Base-by-base conservation (phyloP, 306 rosid genomes). In the Cucumis hystrix region DNA sequence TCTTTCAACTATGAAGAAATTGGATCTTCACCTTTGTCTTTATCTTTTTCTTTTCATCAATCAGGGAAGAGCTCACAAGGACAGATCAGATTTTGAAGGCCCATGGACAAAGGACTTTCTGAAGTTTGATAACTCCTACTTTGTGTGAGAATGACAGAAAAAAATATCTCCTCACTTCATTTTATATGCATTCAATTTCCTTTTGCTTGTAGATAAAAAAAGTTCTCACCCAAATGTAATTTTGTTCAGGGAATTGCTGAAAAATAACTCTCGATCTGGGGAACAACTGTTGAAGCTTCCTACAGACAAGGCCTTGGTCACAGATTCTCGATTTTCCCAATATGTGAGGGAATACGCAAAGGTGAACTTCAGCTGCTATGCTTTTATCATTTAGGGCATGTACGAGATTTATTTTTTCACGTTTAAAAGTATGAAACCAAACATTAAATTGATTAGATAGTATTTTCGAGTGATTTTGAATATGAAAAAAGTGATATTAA, bases 71-170 rank as follows among this genome's bases (percentile, higher is more conserved):
- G 97, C 96, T 66, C 93, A 89, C 78, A 58, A 10, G 75, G 96
- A 95, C 23, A 89, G 97, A 69, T 90, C 97, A n/a, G 83, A 79
- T 80, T 95, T 95, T 84, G 87, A 92, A 49, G 95, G 96, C 18
- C 85, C 85, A 64, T 89, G 99, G 99, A 95, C 97, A 80, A 86
- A 82, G 80, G 84, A 86, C 11, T 86, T 87, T 67, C 55, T 72
- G 61, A 91, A 91, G 87, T 94, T 94, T 64, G 96, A 94, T 79
- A 91, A 94, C 79, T 93, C 97, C 28, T 94, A 91, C 79, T 94
- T 87, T 67, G 83, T 82, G 98, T 94, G 84, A 91, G 92, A 77
- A 64, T 41, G 15, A 33, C 16, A 41, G 8, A 41, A 41, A 41
- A 41, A 41, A 1, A 21, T 8, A 45, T 72, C 41, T 60, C 35